Base-by-base conservation (phyloP, 129 eudicot species). In the Gnaphalium uliginosum region DNA sequence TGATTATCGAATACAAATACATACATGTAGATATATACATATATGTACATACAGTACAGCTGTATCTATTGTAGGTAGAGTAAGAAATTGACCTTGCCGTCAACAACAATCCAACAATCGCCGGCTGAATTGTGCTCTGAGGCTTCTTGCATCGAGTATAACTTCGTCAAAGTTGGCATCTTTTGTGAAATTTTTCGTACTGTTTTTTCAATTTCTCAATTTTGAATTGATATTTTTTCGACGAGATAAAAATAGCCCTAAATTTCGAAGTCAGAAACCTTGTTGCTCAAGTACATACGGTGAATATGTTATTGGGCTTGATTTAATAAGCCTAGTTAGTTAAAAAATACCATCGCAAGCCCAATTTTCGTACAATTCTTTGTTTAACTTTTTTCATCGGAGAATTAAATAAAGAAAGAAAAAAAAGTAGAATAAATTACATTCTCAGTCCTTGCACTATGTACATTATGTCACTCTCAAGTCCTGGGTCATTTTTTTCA, bases 71-170 rank as follows among this genome's bases (percentile, higher is more conserved):
- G 30, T 4, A 32, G 43, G 69, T 23, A 33, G 4, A 72, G 19
- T 25, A 14, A 50, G 23, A 72, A 18, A 35, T 11, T 5, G 60
- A 93, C 98, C 96, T 93, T 93, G 76, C 96, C 96, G 73, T 88
- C 92, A 25, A 93, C 77, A 76, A 87, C 89, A 57, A 93, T 75
- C 98, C 98, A 90, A 74, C 96, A 93, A 88, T 93, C 98, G 4
- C 87, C 92, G 29, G 83, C 83, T 66, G 92, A 79, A 74, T 90
- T 90, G 85, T 93, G 98, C 68, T 85, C 84, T 4, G 96, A 75
- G 19, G 90, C 96, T 86, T 93, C 98, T 71, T 86, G 77, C 95
- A 89, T 86, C 51, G 92, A 30, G 81, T 59, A 86, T 15, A 93
- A 81, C 81, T 93, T 90, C 39, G 96, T 90, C 64, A 93, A 61